Percentiles rank a stretch among this genome's conserved stretches.
Evolutionary conservation across 129 eudicot species (phyloP).

Genomic region (Centella asiatica): DNA sequence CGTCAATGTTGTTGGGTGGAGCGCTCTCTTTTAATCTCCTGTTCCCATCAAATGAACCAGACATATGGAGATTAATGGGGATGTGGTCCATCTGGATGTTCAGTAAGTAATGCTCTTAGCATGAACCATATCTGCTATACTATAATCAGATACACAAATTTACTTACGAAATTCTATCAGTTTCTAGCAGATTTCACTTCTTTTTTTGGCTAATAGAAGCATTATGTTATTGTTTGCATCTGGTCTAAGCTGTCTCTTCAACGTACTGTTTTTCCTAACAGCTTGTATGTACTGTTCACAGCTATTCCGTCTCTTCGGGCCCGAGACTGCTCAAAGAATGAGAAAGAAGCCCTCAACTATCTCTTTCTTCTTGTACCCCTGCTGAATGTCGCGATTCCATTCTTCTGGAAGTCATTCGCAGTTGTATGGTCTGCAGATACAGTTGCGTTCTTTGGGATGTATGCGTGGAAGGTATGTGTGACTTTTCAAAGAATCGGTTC

Average conservation of each 20-base stretch:
- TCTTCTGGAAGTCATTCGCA: conserved; percentile 80
- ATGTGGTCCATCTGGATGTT: conserved; percentile 99
- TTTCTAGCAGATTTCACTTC: no score
- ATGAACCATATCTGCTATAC: neutral
- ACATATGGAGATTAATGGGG: conserved; percentile 95
- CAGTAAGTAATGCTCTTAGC: conserved; percentile 47
- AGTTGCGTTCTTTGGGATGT: conserved; percentile 72
- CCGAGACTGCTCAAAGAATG: conserved; percentile 87
- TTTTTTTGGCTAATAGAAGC: no score
- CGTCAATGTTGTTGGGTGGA: conserved; percentile 80
- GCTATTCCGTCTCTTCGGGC: conserved; percentile 97
- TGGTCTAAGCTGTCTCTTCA: no score
- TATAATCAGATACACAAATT: neutral
- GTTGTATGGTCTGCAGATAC: conserved; percentile 95
- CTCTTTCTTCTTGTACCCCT: conserved; percentile 75
- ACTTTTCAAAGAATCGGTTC: neutral
- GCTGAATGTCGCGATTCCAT: conserved; percentile 78
- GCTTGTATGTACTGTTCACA: conserved; percentile 21
- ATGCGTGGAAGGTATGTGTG: conserved; percentile 79
- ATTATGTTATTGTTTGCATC: no score
- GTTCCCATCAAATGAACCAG: conserved; percentile 95
- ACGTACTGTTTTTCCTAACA: no score
- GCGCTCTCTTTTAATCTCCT: conserved; percentile 89
- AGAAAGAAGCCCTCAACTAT: conserved; percentile 95
- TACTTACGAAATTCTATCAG: no score